These are phyloP conservation scores for Ceratobasidium sp. DNA, from an alignment of 1,284 basidiomycete genomes.

Conservation along the genomic window DNA sequence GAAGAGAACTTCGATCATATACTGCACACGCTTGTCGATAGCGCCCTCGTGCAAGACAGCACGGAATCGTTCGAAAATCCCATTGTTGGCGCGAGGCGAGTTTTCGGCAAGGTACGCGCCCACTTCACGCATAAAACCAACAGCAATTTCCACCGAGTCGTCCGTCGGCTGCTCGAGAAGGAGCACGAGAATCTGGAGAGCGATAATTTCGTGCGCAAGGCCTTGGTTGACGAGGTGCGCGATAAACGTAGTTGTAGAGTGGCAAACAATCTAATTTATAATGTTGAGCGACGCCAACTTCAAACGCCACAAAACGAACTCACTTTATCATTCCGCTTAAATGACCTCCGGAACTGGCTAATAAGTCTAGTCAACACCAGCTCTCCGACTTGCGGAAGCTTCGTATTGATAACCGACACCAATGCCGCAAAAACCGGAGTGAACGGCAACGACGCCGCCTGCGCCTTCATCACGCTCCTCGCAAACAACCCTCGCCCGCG, in stretches of 20 bases:
- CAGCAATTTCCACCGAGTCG: constrained; percentile 98
- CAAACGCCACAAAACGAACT: constrained; percentile 52
- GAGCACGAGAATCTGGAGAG: constrained; percentile 94
- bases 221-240: constrained; percentile 97
- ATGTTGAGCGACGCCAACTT: constrained; percentile 21
- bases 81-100: constrained; percentile 93
- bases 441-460: constrained; percentile 95
- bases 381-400: constrained; percentile 96
- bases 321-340: constrained; percentile 98
- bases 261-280: constrained; percentile 80
- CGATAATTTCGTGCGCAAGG: constrained; percentile 94
- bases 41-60: constrained; percentile 95
- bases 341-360: constrained; percentile 94
- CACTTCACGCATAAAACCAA: constrained; percentile 97
- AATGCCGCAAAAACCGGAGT: constrained; percentile 97
- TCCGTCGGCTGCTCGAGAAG: constrained; percentile 96
- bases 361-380: constrained; percentile 89
- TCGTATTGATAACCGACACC: constrained; percentile 96
- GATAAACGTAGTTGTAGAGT: constrained; percentile 95
- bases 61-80: constrained; percentile 95
- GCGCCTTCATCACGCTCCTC: constrained; percentile 97
- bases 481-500: constrained; percentile 91
- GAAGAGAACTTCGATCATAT: constrained; percentile 99
- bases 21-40: constrained; percentile 97
- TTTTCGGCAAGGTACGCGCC: constrained; percentile 96